Conservation (phyloP, 139 green algal genomes). For the Closterium sp. region DNA sequence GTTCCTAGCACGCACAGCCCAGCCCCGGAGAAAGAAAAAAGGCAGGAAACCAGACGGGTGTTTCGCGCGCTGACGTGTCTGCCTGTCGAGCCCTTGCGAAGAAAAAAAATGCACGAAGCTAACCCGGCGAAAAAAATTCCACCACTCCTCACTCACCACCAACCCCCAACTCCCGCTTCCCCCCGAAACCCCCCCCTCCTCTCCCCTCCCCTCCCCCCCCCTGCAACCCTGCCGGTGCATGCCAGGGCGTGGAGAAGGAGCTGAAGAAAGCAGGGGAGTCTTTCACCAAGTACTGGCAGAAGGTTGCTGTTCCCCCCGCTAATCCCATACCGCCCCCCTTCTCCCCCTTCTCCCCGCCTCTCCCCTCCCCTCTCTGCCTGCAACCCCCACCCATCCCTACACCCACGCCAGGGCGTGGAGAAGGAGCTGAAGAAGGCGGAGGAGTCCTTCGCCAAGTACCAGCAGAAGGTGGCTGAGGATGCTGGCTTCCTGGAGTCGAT, state of each 20-base stretch:
- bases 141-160: not conserved
- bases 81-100: too few relatives aligned
- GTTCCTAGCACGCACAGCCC: too few relatives aligned
- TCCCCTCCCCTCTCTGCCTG: not conserved
- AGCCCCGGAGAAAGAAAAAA: too few relatives aligned
- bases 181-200: not conserved
- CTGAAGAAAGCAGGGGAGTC: slow-evolving; percentile 4
- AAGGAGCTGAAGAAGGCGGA: slow-evolving; percentile 42
- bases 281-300: too few relatives aligned
- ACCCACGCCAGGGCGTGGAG: slow-evolving; percentile 19
- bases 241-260: slow-evolving; percentile 41
- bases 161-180: not conserved
- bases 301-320: too few relatives aligned
- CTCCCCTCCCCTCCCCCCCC: not conserved
- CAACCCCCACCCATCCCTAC: not conserved
- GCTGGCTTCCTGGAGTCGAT: slow-evolving; percentile 33
- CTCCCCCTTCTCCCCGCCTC: not conserved
- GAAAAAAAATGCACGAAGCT: too few relatives aligned
- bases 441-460: slow-evolving; percentile 21
- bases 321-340: not conserved
- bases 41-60: too few relatives aligned
- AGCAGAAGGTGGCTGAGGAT: slow-evolving; percentile 26
- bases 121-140: not conserved
- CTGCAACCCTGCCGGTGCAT: not conserved
- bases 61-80: too few relatives aligned